Base-by-base conservation (phyloP, 78 protist genomes). In the slime mould (Dictyostelium discoideum) region DNA sequence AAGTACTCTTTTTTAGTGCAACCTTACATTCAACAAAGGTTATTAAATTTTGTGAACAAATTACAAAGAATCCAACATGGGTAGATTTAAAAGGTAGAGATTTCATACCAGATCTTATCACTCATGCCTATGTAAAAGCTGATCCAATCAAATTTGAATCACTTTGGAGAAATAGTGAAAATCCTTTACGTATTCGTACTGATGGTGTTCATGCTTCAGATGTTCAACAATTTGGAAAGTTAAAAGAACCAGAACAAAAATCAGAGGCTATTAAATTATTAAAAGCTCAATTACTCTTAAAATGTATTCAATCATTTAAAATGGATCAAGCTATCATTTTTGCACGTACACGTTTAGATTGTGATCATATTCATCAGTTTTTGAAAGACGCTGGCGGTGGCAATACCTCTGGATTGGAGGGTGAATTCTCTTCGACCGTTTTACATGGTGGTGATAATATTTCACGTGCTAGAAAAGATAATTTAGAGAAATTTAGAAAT, bases 1-100 rank as follows among this genome's bases (percentile, higher is more conserved):
- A 97, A 82, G 84, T 97, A 50, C 29, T 97, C 0, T 88, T 92
- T 22, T 97, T 97, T 72, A 95, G 98, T 3, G 99, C 99, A 14
- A 98, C 99, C 32, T 94, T 98, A 8, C 99, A 98, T 79, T 44
- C 97, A 3, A 46, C 39, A 7, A 83, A 57, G 18, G 97, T 98
- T 16, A 13, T 76, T 6, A 29, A 72, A 22, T 92, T 95, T 48
- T 77, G 93, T 10, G 93, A 72, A 76, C 86, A 92, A 50, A 72
- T 97, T 10, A 87, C 86, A n/a, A 80, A 54, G 29, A 65, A 46
- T 48, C 98, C 99, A 37, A 69, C 92, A 4, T 98, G 99, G 99
- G 98, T 98, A 18, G 99, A 98, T 77, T 96, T 98, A 40, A 98
- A 98, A 40, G 99, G 98, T 26, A 85, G 79, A 40, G 98, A 97